These are phyloP conservation scores for Aspergillus floridensis DNA, from an alignment of 2,329 filamentous ascomycete genomes.

Conservation along the genomic window DNA sequence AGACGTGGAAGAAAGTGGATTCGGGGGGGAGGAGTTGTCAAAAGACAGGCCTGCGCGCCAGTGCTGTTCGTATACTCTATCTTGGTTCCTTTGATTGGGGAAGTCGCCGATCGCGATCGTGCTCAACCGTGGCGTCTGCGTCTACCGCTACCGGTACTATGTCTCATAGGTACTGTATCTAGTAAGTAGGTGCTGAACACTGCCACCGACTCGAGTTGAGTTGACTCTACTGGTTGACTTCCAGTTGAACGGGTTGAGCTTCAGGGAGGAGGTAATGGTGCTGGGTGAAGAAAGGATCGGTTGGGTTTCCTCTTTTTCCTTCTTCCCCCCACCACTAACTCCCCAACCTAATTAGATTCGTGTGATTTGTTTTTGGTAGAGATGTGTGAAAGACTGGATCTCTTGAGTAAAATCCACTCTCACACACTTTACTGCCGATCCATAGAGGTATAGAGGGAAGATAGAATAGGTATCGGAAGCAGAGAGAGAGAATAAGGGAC, in stretches of 20 bases:
- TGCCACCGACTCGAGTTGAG: no score
- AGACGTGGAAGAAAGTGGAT: background rate
- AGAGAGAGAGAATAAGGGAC: no score
- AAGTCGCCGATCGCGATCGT: constrained; percentile 28
- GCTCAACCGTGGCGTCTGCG: background rate
- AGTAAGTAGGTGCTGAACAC: no score
- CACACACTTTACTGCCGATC: no score
- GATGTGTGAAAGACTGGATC: background rate
- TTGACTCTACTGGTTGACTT: no score
- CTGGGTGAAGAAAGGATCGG: background rate
- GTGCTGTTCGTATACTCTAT: background rate
- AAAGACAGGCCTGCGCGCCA: no score
- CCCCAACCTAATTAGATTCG: background rate
- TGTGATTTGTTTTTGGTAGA: background rate
- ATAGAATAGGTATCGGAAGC: no score
- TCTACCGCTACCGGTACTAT: no score
- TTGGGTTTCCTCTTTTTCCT: background rate
- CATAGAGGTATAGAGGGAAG: no score
- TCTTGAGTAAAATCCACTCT: no score
- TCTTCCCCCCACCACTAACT: background rate
- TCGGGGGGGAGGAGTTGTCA: background rate
- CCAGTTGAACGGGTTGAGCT: no score
- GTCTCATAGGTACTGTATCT: background rate
- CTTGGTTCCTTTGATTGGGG: constrained; percentile 26
- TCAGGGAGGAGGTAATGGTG: no score